Evolutionary conservation across 176 grass and related monocot species (phyloP).

Genomic region (Carex myosuroides): DNA sequence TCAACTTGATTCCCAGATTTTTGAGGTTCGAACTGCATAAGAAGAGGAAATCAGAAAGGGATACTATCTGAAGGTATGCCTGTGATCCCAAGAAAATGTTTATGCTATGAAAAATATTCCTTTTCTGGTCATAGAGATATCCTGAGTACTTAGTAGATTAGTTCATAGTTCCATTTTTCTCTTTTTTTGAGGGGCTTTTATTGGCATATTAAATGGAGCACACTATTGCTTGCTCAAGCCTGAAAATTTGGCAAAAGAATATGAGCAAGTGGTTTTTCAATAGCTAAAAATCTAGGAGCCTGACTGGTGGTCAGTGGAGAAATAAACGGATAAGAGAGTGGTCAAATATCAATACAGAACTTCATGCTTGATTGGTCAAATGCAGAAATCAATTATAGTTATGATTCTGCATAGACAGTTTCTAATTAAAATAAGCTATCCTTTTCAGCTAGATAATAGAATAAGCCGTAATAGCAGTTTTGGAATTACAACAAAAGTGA

Average conservation of each 20-base stretch:
- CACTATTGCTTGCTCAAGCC: neutral
- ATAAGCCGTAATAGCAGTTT: neutral
- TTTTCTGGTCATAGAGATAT: too few relatives aligned
- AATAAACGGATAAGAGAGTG: too few relatives aligned
- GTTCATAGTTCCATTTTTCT: neutral
- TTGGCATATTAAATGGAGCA: neutral
- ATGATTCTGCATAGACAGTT: neutral
- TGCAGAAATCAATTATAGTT: neutral
- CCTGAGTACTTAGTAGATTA: neutral
- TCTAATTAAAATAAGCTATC: neutral
- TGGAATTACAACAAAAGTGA: neutral
- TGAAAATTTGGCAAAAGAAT: too few relatives aligned
- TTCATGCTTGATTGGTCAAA: neutral
- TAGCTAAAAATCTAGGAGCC: too few relatives aligned
- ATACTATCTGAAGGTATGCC: conserved; percentile 68
- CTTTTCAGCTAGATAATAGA: neutral
- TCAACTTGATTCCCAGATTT: conserved; percentile 55
- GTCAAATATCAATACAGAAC: neutral
- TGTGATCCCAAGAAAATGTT: neutral
- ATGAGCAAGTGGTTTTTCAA: too few relatives aligned
- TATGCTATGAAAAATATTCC: neutral
- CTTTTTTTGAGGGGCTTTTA: neutral
- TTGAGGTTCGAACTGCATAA: conserved; percentile 36
- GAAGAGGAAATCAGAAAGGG: conserved; percentile 94
- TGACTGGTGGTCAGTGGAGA: too few relatives aligned